phyloP scores from a whole-genome alignment of 2,329 filamentous ascomycete species.

The Cyclaneusma minus region DNA sequence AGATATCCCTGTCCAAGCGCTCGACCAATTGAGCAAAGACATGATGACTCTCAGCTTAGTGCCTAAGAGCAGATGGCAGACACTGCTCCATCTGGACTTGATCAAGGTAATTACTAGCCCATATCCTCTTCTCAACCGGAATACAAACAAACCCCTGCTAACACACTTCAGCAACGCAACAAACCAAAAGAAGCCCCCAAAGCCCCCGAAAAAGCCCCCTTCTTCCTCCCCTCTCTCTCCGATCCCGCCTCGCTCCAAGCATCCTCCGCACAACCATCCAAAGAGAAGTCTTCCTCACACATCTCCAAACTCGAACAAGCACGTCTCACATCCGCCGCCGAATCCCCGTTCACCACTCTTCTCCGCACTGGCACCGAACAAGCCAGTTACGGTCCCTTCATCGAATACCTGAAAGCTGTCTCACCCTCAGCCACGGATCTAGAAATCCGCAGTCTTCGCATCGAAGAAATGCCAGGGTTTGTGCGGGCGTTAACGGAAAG shows the following conservation, averaged over 20 bases:
- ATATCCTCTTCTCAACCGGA: background rate
- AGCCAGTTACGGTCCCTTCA: conserved; percentile 42
- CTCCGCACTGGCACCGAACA: conserved; percentile 34
- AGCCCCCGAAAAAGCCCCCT: conserved; percentile 83
- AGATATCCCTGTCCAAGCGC: conserved; percentile 33
- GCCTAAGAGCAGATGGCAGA: conserved; percentile 87
- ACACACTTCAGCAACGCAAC: conserved; percentile 55
- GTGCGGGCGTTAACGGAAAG: conserved; percentile 63
- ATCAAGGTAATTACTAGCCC: conserved; percentile 37
- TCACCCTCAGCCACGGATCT: conserved; percentile 77
- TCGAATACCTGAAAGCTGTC: conserved; percentile 66
- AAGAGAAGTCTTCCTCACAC: conserved; percentile 14
- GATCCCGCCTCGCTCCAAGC: conserved; percentile 14
- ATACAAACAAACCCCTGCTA: conserved; percentile 6
- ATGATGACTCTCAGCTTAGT: conserved; percentile 83
- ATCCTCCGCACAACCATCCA: conserved; percentile 10
- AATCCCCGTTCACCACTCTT: conserved; percentile 42
- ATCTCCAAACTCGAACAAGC: conserved; percentile 16
- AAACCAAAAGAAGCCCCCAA: conserved; percentile 88
- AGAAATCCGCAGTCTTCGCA: conserved; percentile 70
- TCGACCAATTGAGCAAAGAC: conserved; percentile 68
- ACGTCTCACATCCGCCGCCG: conserved; percentile 13
- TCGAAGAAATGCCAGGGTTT: conserved; percentile 65
- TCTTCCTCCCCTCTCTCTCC: conserved; percentile 68
- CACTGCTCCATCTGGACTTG: conserved; percentile 75